Evolutionary conservation across 805 yeast genomes (phyloP), one percentile per base, ranked within the genome.

Genomic region (Yamadazyma philogaea): DNA sequence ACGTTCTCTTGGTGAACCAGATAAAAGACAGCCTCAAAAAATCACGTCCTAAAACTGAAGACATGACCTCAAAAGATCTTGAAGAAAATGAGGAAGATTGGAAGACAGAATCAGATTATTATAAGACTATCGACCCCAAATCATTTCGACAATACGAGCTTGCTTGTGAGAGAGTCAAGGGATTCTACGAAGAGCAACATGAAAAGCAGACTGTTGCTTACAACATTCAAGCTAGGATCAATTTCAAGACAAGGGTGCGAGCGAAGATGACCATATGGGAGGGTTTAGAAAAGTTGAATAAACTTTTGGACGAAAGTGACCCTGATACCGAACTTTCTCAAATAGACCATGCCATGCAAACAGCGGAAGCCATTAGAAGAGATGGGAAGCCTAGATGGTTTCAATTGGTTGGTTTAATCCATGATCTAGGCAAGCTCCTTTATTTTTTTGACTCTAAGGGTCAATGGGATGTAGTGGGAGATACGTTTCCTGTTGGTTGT

Each of bases 391-490:
- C 89, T 0, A 61, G 87, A 24, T 82, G 89, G 89, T 82, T 82
- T 68, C 88, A 82, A 57, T 61, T 82, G 18, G 87, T 82, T 6
- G 89, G 89, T 1, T 61, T 82, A 24, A 79, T 82, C 31, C 89
- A 82, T 54, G 89, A 82, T 56, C 62, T 82, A 46, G 89, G 89
- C 0, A 82, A 82, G 53, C 67, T 82, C 14, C 64, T 82, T 14
- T 82, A 82, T 56, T 82, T 82, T 49, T 82, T 76, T 53, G 87
- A 81, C 51, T 81, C 87, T 11, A 71, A 78, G 51, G 88, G 88
- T 6, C 88, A 82, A 57, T 82, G 88, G 88, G 87, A 82, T 55
- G 89, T 82, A 22, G 89, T 82, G 16, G 89, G 89, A 5, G 89
- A 82, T 55, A 82, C 88, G 2, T 82, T 82, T 53, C 86, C 88